phyloP scores from a whole-genome alignment of 1,284 basidiomycete species.

The Trichosporon sp. region DNA sequence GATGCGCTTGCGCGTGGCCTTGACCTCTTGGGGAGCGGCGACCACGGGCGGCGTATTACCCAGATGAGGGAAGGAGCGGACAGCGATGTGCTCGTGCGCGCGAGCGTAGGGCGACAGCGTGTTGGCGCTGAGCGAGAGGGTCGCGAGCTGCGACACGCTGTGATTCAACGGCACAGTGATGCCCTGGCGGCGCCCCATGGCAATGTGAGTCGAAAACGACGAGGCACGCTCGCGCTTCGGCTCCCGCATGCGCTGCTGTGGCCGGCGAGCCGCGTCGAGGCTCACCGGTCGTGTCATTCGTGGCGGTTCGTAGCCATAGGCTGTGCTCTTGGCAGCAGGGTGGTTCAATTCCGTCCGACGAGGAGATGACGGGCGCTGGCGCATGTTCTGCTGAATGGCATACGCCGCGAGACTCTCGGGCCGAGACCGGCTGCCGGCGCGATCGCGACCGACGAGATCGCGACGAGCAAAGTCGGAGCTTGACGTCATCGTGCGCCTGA shows the following conservation, averaged over 20 bases:
- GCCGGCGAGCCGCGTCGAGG: background rate
- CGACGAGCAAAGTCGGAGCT: constrained; percentile 39
- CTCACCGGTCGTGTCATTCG: constrained; percentile 3
- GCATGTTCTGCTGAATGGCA: constrained; percentile 22
- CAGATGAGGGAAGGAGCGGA: constrained; percentile 74
- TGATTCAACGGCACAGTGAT: constrained; percentile 76
- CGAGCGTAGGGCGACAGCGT: constrained; percentile 89
- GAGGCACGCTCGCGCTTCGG: constrained; percentile 6
- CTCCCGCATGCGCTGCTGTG: background rate
- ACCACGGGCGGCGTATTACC: constrained; percentile 34
- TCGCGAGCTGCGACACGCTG: constrained; percentile 77
- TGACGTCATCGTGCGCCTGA: constrained; percentile 44
- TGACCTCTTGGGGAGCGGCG: constrained; percentile 58
- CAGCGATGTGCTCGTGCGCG: constrained; percentile 82
- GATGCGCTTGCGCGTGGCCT: constrained; percentile 74
- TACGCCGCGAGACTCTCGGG: constrained; percentile 20
- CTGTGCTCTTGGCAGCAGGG: background rate
- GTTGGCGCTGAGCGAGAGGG: constrained; percentile 81
- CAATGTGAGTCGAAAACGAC: background rate
- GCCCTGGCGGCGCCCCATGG: constrained; percentile 5
- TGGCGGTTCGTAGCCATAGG: constrained; percentile 6
- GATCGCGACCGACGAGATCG: constrained; percentile 25
- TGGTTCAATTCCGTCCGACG: constrained; percentile 6
- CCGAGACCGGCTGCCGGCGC: constrained; percentile 11
- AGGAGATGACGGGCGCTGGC: background rate